phyloP scores from a whole-genome alignment of 2,329 filamentous ascomycete genomes.

The Fusarium torreyae region DNA sequence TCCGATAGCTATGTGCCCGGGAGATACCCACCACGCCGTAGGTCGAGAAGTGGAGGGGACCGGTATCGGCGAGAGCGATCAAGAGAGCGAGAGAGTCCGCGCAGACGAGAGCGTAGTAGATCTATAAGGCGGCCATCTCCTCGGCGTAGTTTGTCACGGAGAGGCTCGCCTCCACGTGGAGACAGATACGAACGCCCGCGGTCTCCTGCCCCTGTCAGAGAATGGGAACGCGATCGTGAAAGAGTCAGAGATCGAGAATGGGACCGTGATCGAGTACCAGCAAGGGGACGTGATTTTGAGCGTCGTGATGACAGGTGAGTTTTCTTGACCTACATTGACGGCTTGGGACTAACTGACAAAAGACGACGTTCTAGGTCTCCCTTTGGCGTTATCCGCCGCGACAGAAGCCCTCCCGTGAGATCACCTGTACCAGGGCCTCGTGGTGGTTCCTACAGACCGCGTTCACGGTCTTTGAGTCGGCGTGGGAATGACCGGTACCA shows the following conservation, averaged over 20 bases:
- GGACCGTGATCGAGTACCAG: conserved; percentile 51
- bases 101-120: conserved; percentile 56
- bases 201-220: conserved; percentile 57
- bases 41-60: conserved; percentile 60
- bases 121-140: conserved; percentile 58
- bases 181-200: conserved; percentile 58
- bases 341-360: conserved; percentile 40
- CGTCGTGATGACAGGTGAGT: conserved; percentile 61
- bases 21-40: conserved; percentile 59
- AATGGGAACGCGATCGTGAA: conserved; percentile 55
- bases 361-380: conserved; percentile 71
- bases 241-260: conserved; percentile 52
- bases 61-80: conserved; percentile 61
- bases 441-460: conserved; percentile 66
- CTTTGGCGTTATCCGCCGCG: conserved; percentile 56
- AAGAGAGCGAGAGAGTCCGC: conserved; percentile 57
- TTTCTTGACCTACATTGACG: neutral
- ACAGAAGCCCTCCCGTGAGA: conserved; percentile 52
- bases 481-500: conserved; percentile 62
- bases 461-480: conserved; percentile 67
- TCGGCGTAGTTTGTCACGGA: conserved; percentile 57
- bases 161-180: conserved; percentile 55
- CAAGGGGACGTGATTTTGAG: conserved; percentile 56
- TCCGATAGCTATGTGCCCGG: conserved; percentile 65
- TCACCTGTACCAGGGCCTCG: conserved; percentile 51